A percentile compares a stretch with the other conserved stretches of the same genome.
Conservation (phyloP, 345 rosid genomes). For the Eucalyptus camaldulensis region DNA sequence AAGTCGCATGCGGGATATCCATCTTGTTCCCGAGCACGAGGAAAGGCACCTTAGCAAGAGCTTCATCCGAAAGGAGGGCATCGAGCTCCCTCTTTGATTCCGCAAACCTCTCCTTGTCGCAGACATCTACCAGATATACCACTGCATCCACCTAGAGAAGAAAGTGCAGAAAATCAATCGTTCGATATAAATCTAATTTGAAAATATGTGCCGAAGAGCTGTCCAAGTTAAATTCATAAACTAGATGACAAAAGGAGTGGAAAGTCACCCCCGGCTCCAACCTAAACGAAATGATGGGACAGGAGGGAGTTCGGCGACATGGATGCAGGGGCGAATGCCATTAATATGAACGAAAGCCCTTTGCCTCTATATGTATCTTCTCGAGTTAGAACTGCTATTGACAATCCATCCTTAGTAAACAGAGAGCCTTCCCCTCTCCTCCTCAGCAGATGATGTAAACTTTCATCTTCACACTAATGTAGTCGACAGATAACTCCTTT, state of each 20-base stretch:
- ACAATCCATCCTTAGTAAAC: background rate
- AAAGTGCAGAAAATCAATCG: background rate
- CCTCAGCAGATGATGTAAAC: background rate
- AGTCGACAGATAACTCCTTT: too few species aligned
- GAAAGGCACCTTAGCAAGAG: constrained; percentile 33
- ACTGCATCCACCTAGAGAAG: constrained; percentile 31
- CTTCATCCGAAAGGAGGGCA: constrained; percentile 40
- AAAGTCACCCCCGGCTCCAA: background rate
- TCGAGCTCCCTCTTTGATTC: constrained; percentile 46
- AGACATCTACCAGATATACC: constrained; percentile 40
- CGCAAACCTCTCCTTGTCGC: constrained; percentile 37
- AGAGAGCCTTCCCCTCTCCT: background rate
- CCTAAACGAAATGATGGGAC: background rate
- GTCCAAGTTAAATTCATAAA: background rate
- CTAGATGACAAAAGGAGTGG: background rate
- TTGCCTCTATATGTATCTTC: background rate
- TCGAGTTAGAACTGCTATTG: background rate
- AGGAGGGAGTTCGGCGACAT: background rate
- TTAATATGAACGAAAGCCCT: background rate
- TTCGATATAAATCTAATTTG: background rate
- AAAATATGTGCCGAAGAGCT: background rate
- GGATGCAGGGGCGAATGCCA: background rate
- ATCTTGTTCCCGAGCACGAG: constrained; percentile 48
- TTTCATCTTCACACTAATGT: background rate
- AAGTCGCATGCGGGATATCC: constrained; percentile 35